Evolutionary conservation across 1,139 yeast genomes (phyloP).

Genomic region (Protomyces lactucae-debilis): DNA sequence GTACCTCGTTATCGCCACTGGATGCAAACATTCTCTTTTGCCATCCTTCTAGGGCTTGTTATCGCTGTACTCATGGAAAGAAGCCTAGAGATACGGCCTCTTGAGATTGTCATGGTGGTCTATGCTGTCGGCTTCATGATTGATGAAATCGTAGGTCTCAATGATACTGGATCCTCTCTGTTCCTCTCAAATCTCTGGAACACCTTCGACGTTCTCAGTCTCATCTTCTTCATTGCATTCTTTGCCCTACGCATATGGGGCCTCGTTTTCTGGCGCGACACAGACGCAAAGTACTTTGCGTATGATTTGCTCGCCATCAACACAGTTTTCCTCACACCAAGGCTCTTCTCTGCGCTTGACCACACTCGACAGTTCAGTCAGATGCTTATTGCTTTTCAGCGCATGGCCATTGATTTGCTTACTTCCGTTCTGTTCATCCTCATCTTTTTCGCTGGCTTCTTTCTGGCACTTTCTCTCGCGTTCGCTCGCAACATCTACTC

Average conservation of each 20-base stretch:
- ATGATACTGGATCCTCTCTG: constrained; percentile 41
- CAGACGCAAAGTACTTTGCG: constrained; percentile 35
- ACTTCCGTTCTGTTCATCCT: constrained; percentile 52
- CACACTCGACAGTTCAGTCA: constrained; percentile 27
- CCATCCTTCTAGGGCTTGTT: constrained; percentile 39
- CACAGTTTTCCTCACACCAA: constrained; percentile 53
- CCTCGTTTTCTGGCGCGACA: constrained; percentile 29
- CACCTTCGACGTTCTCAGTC: constrained; percentile 40
- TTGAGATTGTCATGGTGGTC: constrained; percentile 38
- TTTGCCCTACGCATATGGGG: constrained; percentile 34
- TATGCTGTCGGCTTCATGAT: constrained; percentile 43
- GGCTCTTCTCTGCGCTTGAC: constrained; percentile 49
- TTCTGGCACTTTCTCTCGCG: constrained; percentile 52
- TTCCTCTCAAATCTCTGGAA: constrained; percentile 44
- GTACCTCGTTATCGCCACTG: constrained; percentile 43
- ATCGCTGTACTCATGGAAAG: constrained; percentile 38
- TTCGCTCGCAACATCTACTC: constrained; percentile 47
- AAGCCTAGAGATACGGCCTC: constrained; percentile 30
- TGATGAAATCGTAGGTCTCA: constrained; percentile 41
- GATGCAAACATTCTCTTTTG: constrained; percentile 44
- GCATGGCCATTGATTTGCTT: constrained; percentile 53
- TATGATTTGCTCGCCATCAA: constrained; percentile 49
- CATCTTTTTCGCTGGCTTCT: constrained; percentile 55
- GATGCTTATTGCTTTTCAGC: constrained; percentile 37
- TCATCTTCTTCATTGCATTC: constrained; percentile 38